phyloP scores from a whole-genome alignment of 768 basidiomycete genomes.

The Podaxis sp. region DNA sequence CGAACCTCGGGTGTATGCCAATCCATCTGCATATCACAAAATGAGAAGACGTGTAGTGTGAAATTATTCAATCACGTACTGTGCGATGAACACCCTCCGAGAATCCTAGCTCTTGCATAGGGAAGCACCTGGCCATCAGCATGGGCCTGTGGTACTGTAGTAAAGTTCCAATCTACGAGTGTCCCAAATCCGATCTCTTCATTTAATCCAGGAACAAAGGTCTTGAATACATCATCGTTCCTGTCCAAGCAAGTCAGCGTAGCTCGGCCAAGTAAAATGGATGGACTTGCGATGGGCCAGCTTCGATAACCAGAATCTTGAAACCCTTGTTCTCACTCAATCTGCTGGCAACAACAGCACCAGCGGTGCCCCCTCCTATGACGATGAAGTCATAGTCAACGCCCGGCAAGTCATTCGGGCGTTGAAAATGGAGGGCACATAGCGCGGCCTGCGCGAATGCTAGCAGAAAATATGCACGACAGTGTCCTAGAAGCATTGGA shows the following conservation, averaged over 20 bases:
- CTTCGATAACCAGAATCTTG: constrained; percentile 18
- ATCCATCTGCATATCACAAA: neutral
- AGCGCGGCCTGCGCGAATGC: neutral
- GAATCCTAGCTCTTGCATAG: neutral
- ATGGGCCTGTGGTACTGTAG: neutral
- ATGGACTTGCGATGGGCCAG: constrained; percentile 13
- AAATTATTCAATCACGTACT: neutral
- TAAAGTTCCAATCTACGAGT: neutral
- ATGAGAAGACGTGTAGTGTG: neutral
- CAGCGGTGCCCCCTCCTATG: constrained; percentile 17
- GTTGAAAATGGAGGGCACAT: neutral
- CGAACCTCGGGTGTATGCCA: neutral
- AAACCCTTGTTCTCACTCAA: constrained; percentile 9
- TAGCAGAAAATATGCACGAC: neutral
- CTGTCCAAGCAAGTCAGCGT: neutral
- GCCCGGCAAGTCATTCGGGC: constrained; percentile 1
- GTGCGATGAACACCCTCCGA: neutral
- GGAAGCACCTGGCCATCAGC: neutral
- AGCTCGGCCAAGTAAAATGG: neutral
- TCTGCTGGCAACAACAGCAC: constrained; percentile 13
- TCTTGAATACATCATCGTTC: neutral
- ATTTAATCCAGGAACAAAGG: neutral
- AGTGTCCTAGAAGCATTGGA: neutral
- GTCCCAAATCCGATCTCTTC: neutral
- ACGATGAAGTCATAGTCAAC: constrained; percentile 16